These are phyloP conservation scores for Xylariaceae sp. DNA, from an alignment of 2,329 filamentous ascomycete genomes.

Conservation along the genomic window DNA sequence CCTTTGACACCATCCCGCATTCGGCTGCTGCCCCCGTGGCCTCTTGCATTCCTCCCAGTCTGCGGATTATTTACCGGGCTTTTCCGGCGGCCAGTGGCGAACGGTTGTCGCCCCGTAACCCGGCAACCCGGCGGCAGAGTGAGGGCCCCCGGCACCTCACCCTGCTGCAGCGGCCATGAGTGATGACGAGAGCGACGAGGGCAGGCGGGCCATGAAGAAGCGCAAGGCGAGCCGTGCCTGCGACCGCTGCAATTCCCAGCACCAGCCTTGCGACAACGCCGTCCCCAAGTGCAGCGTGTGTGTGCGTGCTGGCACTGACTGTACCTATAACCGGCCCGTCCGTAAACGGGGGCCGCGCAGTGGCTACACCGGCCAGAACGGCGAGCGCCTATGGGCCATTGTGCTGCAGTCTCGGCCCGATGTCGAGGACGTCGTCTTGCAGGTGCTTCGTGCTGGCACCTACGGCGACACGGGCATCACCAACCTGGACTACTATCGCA, in stretches of 20 bases:
- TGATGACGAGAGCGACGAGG: conserved; percentile 34
- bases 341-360: conserved; percentile 33
- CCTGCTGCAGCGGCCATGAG: conserved; percentile 31
- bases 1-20: neutral
- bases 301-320: conserved; percentile 34
- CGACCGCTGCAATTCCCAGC: conserved; percentile 44
- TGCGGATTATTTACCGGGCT: neutral
- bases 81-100: neutral
- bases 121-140: conserved; percentile 13
- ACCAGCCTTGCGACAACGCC: conserved; percentile 45
- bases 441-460: conserved; percentile 28
- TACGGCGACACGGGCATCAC: conserved; percentile 29
- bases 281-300: conserved; percentile 43
- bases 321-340: conserved; percentile 34
- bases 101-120: neutral
- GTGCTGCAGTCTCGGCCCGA: conserved; percentile 32
- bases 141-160: conserved; percentile 16
- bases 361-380: conserved; percentile 34
- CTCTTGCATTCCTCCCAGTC: neutral
- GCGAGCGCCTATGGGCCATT: conserved; percentile 33
- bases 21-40: neutral
- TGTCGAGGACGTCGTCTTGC: conserved; percentile 31
- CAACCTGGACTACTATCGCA: conserved; percentile 32
- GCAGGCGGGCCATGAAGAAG: conserved; percentile 33
- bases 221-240: conserved; percentile 35